Conservation (phyloP, 1,139 yeast species). For the Magnusiomyces fungicola region DNA sequence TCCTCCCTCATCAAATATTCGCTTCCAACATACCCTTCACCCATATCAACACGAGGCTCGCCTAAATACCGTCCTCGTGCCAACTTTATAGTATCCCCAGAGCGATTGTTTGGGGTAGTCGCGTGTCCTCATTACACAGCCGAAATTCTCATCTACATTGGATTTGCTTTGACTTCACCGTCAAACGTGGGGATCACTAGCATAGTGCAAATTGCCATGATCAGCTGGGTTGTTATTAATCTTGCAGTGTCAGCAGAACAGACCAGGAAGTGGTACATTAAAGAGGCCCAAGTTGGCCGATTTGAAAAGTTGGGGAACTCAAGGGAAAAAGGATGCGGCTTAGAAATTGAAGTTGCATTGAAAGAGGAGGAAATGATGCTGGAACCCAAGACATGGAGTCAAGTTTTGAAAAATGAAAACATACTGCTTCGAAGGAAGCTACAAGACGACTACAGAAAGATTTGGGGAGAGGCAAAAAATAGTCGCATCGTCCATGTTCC, state of each 20-base stretch:
- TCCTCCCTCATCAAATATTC: conserved; percentile 53
- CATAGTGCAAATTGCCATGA: neutral
- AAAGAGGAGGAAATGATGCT: neutral
- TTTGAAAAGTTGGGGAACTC: neutral
- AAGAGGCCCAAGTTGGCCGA: neutral
- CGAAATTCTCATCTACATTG: conserved; percentile 52
- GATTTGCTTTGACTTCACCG: conserved; percentile 23
- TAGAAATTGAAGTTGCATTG: no score
- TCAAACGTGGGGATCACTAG: neutral
- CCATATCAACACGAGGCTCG: neutral
- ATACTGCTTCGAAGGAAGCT: no score
- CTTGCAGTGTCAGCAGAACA: neutral
- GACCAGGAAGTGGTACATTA: neutral
- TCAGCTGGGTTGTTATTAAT: neutral
- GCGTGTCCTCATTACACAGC: conserved; percentile 69
- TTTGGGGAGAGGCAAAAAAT: no score
- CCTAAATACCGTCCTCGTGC: neutral
- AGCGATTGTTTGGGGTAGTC: conserved; percentile 41
- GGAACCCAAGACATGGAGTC: no score
- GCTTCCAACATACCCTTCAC: conserved; percentile 38
- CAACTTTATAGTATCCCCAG: neutral
- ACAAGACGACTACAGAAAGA: no score
- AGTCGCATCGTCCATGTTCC: no score
- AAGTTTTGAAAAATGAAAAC: no score
- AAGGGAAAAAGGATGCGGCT: neutral